Conservation (phyloP, 2,329 filamentous ascomycete genomes). For the Exserohilum turcica region DNA sequence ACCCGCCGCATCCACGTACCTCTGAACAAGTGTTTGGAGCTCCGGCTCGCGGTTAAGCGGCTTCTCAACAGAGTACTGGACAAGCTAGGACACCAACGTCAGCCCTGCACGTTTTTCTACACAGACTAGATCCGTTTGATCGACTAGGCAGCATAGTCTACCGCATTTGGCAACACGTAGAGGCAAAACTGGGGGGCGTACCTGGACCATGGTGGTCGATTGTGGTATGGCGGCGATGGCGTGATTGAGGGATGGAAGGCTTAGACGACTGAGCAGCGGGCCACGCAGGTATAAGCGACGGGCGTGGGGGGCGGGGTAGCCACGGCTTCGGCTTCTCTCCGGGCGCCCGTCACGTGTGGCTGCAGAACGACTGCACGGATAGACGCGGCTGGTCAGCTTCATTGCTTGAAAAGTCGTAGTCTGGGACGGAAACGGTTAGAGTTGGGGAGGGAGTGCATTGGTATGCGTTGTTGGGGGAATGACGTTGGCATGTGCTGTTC, state of each 20-base stretch:
- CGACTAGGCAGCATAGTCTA: conserved; percentile 19
- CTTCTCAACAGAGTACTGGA: conserved; percentile 50
- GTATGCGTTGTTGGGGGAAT: no score
- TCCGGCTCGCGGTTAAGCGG: conserved; percentile 58
- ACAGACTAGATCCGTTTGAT: not conserved
- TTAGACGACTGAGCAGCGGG: conserved; percentile 20
- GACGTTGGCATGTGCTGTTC: no score
- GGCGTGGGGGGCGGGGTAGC: conserved; percentile 14
- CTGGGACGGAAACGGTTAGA: not conserved
- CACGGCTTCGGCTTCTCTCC: conserved; percentile 1
- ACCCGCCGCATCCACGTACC: conserved; percentile 35
- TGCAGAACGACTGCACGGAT: not conserved
- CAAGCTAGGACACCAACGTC: conserved; percentile 39
- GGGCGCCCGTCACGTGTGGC: not conserved
- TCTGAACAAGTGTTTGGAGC: conserved; percentile 52
- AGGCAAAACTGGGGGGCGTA: conserved; percentile 20
- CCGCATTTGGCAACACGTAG: conserved; percentile 22
- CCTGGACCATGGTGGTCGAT: conserved; percentile 33
- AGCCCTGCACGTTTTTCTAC: conserved; percentile 5
- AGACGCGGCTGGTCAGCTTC: conserved; percentile 3
- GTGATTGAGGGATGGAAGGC: conserved; percentile 32
- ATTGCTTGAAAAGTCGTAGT: not conserved
- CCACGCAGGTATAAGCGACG: conserved; percentile 20
- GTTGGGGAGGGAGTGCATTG: no score
- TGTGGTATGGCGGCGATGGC: conserved; percentile 36